These are phyloP conservation scores for Eragrostis tef DNA, from an alignment of 202 grass and related monocot species.

Conservation along the genomic window DNA sequence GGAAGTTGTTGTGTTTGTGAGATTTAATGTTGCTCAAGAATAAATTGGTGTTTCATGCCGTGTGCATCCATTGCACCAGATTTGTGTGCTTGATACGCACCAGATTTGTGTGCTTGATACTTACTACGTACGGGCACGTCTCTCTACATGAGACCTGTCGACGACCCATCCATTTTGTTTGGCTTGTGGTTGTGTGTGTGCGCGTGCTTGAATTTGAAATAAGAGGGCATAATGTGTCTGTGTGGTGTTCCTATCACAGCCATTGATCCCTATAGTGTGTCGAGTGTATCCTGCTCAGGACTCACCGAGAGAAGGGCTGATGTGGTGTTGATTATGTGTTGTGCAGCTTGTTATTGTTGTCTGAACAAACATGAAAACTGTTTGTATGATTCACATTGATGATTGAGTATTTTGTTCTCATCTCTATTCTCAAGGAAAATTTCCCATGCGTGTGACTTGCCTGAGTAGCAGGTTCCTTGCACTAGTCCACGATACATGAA, in stretches of 20 bases:
- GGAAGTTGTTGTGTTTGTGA: not conserved
- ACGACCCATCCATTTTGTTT: not conserved
- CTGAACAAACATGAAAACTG: not conserved
- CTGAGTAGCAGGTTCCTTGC: too few species aligned
- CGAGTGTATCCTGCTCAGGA: not conserved
- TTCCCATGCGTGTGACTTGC: not conserved
- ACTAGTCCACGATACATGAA: too few species aligned
- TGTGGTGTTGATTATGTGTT: too few species aligned
- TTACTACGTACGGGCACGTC: not conserved
- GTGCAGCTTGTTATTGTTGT: not conserved
- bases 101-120: not conserved
- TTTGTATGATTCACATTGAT: not conserved
- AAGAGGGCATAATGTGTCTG: not conserved
- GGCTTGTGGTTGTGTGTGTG: not conserved
- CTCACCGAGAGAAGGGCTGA: not conserved
- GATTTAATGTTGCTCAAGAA: not conserved
- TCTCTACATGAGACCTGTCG: too few species aligned
- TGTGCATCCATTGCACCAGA: not conserved
- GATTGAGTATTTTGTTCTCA: not conserved
- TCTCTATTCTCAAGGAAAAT: not conserved
- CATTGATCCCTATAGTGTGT: not conserved
- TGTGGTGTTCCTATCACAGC: not conserved
- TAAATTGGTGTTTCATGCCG: constrained; percentile 1
- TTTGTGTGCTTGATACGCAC: not conserved
- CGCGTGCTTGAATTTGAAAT: not conserved